Evolutionary conservation across 1,284 basidiomycete species (phyloP).

Genomic region (Microbotryum saponariae): DNA sequence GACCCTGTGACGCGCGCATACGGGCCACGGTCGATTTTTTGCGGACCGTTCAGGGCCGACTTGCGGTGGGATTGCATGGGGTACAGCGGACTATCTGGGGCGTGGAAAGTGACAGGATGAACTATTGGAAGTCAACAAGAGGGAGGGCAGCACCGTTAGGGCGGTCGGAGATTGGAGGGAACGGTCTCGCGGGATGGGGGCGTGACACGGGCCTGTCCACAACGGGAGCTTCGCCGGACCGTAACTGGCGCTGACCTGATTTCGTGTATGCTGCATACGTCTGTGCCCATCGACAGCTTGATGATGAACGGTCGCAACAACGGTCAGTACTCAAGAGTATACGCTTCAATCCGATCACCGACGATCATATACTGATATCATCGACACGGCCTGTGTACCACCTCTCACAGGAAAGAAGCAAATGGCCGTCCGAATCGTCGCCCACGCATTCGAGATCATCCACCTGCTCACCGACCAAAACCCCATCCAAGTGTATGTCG

Average conservation of each 20-base stretch:
- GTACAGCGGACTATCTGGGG: too few relatives aligned
- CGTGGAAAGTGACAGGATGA: neutral
- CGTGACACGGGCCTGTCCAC: too few relatives aligned
- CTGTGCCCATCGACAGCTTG: slow-evolving; percentile 50
- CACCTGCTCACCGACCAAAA: slow-evolving; percentile 99
- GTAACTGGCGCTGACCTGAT: too few relatives aligned
- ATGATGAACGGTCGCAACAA: slow-evolving; percentile 99
- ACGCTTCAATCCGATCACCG: neutral
- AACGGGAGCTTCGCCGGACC: too few relatives aligned
- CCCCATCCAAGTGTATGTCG: slow-evolving; percentile 81
- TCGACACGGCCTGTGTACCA: neutral
- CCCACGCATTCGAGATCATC: slow-evolving; percentile 99
- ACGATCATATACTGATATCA: neutral
- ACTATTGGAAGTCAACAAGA: neutral
- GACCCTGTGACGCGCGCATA: too few relatives aligned
- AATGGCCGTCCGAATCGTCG: slow-evolving; percentile 97
- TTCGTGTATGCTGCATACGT: neutral
- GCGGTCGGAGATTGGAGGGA: too few relatives aligned
- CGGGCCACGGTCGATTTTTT: too few relatives aligned
- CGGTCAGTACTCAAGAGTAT: slow-evolving; percentile 47
- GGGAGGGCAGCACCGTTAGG: too few relatives aligned
- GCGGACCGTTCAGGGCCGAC: too few relatives aligned
- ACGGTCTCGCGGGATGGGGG: too few relatives aligned
- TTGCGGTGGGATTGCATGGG: too few relatives aligned
- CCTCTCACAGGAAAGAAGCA: slow-evolving; percentile 66